Conservation (phyloP, 2,329 filamentous ascomycete genomes). For the Fusarium paranaense region DNA sequence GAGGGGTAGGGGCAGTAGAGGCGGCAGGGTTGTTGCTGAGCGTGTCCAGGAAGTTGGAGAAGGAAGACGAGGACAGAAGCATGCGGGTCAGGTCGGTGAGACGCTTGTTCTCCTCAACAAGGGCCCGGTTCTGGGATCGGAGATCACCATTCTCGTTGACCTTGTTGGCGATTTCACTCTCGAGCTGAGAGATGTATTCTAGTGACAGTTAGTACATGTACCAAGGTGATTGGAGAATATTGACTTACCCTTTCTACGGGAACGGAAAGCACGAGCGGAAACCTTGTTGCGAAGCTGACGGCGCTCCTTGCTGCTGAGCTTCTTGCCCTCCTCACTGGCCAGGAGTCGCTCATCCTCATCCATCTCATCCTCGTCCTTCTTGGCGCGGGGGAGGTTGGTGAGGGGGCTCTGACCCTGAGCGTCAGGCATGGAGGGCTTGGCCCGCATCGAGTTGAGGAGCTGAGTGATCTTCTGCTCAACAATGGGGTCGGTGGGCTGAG, state of each 20-base stretch:
- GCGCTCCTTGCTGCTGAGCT: slow-evolving; percentile 97
- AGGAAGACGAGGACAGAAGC: slow-evolving; percentile 83
- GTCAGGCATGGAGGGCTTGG: slow-evolving; percentile 70
- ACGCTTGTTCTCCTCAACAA: slow-evolving; percentile 87
- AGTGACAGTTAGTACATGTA: slow-evolving; percentile 30
- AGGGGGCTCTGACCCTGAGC: slow-evolving; percentile 59
- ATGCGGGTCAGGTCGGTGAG: slow-evolving; percentile 82
- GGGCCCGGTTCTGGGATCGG: slow-evolving; percentile 81
- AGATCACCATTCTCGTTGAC: slow-evolving; percentile 86
- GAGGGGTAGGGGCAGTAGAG: slow-evolving; percentile 47
- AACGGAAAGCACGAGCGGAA: slow-evolving; percentile 95
- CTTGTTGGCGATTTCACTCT: slow-evolving; percentile 87
- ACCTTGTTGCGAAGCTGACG: slow-evolving; percentile 99
- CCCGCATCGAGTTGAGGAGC: slow-evolving; percentile 90
- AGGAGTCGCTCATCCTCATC: slow-evolving; percentile 95
- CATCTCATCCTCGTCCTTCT: slow-evolving; percentile 98
- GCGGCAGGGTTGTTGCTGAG: slow-evolving; percentile 70
- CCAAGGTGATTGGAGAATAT: slow-evolving; percentile 5
- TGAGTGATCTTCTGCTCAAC: slow-evolving; percentile 95
- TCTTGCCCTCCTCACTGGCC: slow-evolving; percentile 98
- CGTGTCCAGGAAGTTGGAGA: slow-evolving; percentile 82
- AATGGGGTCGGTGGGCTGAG: slow-evolving; percentile 72
- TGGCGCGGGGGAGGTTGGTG: slow-evolving; percentile 77
- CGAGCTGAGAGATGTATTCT: slow-evolving; percentile 98
- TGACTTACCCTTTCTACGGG: slow-evolving; percentile 91